phyloP scores from a whole-genome alignment of 208 protist species.

The Wallacemonas sp. region DNA sequence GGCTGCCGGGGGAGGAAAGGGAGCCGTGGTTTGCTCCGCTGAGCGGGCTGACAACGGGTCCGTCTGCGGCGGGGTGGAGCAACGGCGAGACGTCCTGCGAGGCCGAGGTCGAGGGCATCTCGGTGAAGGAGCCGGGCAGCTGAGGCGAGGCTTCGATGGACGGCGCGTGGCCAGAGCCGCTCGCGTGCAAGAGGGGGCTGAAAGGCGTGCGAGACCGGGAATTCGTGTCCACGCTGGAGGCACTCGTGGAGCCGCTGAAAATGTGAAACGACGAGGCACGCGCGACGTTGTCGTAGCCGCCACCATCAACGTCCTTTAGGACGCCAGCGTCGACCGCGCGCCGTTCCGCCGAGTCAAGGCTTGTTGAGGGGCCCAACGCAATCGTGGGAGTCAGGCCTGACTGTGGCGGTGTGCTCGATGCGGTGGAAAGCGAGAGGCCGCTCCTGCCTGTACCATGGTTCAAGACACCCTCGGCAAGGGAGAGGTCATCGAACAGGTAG shows the following conservation, averaged over 20 bases:
- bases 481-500: constrained; percentile 10
- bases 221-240: constrained; percentile 12
- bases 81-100: background rate
- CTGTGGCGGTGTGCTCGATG: no score
- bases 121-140: background rate
- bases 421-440: no score
- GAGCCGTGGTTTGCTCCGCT: background rate
- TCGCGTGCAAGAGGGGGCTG: no score
- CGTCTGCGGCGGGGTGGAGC: background rate
- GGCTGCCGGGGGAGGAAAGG: background rate
- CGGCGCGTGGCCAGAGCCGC: no score
- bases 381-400: no score
- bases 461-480: background rate
- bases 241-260: constrained; percentile 15
- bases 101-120: background rate
- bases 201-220: no score
- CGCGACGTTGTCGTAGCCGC: background rate
- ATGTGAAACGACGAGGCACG: constrained; percentile 8
- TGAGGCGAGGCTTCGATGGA: no score
- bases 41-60: background rate
- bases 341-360: no score
- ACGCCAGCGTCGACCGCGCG: background rate
- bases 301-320: background rate
- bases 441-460: no score
- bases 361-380: no score